Evolutionary conservation across 2,329 filamentous ascomycete genomes (phyloP), one percentile per base, ranked within the genome.

Genomic region (Colletotrichum gigasporum): DNA sequence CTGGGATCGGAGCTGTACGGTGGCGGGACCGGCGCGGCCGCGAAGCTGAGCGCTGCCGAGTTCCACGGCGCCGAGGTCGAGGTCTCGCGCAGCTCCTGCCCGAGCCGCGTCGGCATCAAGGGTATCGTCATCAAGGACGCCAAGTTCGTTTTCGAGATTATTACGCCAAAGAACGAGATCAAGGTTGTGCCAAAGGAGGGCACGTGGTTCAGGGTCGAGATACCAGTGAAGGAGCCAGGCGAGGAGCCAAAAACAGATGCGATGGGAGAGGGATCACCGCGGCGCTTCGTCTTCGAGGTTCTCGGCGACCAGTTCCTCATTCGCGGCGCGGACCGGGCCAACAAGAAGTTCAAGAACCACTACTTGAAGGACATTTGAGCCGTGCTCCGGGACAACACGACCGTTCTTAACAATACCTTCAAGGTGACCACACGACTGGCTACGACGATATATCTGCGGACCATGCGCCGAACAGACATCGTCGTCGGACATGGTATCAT

Each of bases 101-200:
- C 91, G 14, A 89, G 91, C 56, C 84, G 95, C 14, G 94, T 99
- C 0, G 95, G 96, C 0, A 78, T 95, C 56, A 87, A 83, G 71
- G 96, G 96, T 14, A 95, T 98, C 70, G 91, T 98, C 65, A 88
- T 97, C 39, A 89, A 92, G 74, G 96, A 99, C 79, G 90, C 91
- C 53, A 93, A 91, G 74, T 95, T 91, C 72, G 90, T 91, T 2
- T 92, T 98, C 77, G 92, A 97, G 75, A 80, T 99, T 66, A 85
- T 98, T 37, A 97, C 93, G 3, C 82, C 77, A 71, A 84, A 83
- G 69, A 85, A 94, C 77, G 81, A 85, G 69, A 72, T 96, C 42
- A 97, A 96, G 80, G 82, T 88, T 39, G 83, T 98, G 60, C 95
- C 96, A 3, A 99, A 99, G 75, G 94, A 97, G 74, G 90, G 94